Base-by-base conservation (phyloP, 345 rosid genomes). In the Linum trigynum region DNA sequence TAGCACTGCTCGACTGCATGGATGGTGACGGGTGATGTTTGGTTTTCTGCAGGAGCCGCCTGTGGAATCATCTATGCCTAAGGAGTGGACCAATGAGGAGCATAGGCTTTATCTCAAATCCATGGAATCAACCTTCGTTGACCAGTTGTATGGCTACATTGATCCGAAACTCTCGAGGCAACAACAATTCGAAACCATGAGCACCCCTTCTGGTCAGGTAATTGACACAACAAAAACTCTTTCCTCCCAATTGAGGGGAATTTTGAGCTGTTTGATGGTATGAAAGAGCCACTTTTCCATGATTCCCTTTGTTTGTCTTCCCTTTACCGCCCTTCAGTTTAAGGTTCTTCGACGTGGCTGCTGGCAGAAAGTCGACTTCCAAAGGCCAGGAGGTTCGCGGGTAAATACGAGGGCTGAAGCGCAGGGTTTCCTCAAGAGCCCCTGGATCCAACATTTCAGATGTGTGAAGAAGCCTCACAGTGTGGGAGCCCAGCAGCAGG, bases 371-470 rank as follows among this genome's bases (percentile, higher is more conserved):
- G 5, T 62, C 8, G 67, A 72, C 69, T 84, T 84, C 45, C 76
- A 71, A 75, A 84, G 80, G 66, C 81, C 86, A 62, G 78, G 74
- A 10, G 77, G 72, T 7, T 39, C 69, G 71, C 80, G 71, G 7
- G 39, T 7, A 66, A 77, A 75, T 55, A 69, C 64, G 61, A 48
- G 40, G 15, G 73, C 35, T 17, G 75, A 71, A 38, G 65, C 82
- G 37, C 76, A 15, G 36, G 70, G 57, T 63, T 55, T 80, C 61
- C 64, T 83, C 61, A 74, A 64, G 65, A 90, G 80, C 71, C 89
- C 81, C 0, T 92, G 97, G 96, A 76, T 92, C 67, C 82, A 80
- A 55, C 95, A 73, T 61, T 88, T 71, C 63, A 85, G 79, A 51
- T 62, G 81, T 65, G 72, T 63, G 42, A 60, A 81, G 2, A 82